A percentile compares a stretch with the other conserved stretches of the same genome.
Evolutionary conservation across 2,329 filamentous ascomycete genomes (phyloP).

Genomic region (Ascochyta clinopodiicola): DNA sequence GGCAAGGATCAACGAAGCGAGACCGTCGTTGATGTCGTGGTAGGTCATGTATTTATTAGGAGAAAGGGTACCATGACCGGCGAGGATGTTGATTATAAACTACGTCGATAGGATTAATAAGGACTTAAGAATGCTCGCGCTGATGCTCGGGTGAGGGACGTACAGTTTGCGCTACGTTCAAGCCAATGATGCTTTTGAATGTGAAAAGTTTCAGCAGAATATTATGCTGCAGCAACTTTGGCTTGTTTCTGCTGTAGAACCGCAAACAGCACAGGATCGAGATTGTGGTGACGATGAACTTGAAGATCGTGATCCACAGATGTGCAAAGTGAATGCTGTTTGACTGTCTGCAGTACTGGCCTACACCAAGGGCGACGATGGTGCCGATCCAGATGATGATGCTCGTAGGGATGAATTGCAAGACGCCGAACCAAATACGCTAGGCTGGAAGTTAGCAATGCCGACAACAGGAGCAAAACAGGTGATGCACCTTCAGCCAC

Average conservation of each 20-base stretch:
- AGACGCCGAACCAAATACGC: conserved; percentile 39
- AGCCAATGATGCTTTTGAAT: conserved; percentile 42
- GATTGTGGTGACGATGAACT: conserved; percentile 24
- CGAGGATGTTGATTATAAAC: conserved; percentile 41
- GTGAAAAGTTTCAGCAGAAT: conserved; percentile 40
- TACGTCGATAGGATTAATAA: conserved; percentile 5
- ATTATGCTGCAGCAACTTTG: conserved; percentile 29
- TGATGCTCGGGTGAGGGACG: background rate
- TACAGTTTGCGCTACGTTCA: conserved; percentile 41
- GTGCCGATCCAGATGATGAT: conserved; percentile 41
- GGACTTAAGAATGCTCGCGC: background rate
- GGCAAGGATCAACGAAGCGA: conserved; percentile 37
- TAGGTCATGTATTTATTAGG: conserved; percentile 39
- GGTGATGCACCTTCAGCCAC: conserved; percentile 34
- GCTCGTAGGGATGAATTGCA: conserved; percentile 40
- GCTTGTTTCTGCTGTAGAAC: conserved; percentile 35
- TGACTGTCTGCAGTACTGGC: conserved; percentile 38
- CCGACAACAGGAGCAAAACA: background rate
- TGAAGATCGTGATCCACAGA: conserved; percentile 39
- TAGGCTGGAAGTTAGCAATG: conserved; percentile 8
- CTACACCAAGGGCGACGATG: conserved; percentile 28
- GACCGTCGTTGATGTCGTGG: conserved; percentile 35
- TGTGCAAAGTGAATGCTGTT: conserved; percentile 40
- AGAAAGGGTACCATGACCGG: conserved; percentile 28
- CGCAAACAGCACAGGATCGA: conserved; percentile 31